Evolutionary conservation across 116 monocot genomes (phyloP), one percentile per base, ranked within the genome.

Genomic region (Cymodocea nodosa): DNA sequence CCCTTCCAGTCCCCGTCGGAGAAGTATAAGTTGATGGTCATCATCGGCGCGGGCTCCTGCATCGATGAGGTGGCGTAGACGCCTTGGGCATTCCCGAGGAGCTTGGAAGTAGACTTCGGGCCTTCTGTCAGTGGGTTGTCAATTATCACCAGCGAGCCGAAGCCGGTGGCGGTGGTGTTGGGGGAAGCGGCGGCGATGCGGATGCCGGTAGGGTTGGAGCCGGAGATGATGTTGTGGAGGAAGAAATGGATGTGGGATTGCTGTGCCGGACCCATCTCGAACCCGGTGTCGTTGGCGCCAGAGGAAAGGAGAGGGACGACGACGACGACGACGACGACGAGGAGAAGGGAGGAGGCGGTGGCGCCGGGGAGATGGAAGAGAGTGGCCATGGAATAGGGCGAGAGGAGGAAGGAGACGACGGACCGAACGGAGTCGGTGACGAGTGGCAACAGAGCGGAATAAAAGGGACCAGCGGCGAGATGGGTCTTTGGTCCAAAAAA

Each of bases 231-330:
- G 63, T 78, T 73, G 55, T 85, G 81, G 56, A 70, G 58, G 75
- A 60, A 85, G 77, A 85, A 78, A 62, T 76, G 78, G 23, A 85
- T 56, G 67, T 78, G 85, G 52, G 78, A 63, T 12, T 18, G 59
- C 30, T 56, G 68, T 53, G 54, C 60, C 59, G 70, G 70, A 17
- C 67, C 67, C 35, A 54, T 67, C 24, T 50, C 50, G 50, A 50
- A 54, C 15, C 11, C 53, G 23, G 17, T 20, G 49, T 35, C 54
- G 23, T 35, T 52, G 53, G 51, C 52, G 36, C 17, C 23, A 4
- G 64, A 2, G 20, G 49, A 64, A 22, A 49, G 48, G 50, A 64
- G 4, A 19, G 40, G 40, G 18, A 64, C 13, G 20, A 64, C 16
- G 63, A 40, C 11, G 63, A 22, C 0, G 63, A 44, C 1, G 39